Base-by-base conservation (phyloP, 2,329 filamentous ascomycete species). In the Aspergillus sp. region DNA sequence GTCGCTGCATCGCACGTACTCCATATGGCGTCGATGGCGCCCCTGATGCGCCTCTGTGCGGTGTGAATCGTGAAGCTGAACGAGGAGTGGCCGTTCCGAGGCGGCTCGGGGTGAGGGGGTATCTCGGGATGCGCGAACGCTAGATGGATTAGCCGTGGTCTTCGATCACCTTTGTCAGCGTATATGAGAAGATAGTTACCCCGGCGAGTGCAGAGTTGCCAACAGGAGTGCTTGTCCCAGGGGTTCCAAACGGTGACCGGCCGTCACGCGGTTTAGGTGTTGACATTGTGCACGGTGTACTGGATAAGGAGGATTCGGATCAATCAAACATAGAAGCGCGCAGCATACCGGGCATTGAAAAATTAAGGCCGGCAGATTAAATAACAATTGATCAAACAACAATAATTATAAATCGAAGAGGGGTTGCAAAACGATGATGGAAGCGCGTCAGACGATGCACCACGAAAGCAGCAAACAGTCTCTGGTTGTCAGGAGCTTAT, bases 21-120 rank as follows among this genome's bases (percentile, higher is more conserved):
- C 75, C 76, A 67, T 80, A 74, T 1, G 78, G 78, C 13, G 78
- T 81, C 4, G 76, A 74, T 7, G 77, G 78, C 13, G 71, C 72
- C 15, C 55, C 63, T 41, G 46, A 53, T 30, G 52, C 59, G 46
- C 60, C 55, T 19, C 56, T 58, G 33, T 67, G 60, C 22, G 68
- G 67, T 27, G 67, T 71, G 38, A 55, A 60, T 51, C 66, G 61
- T 51, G 57, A 61, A 33, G 56, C 62, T 23, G 63, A 64, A 17
- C 65, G 59, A 44, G 67, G 65, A 2, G 67, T 68, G 33, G 51
- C 49, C 33, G 55, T 43, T 25, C 57, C 57, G 7, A 63, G 57
- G 30, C 64, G 61, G 41, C 65, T 62, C 3, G 69, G 69, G 4
- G 69, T 72, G 12, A 64, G 57, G 4, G 68, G 69, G 20, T 61